A percentile compares a stretch with the other conserved stretches of the same genome.
Evolutionary conservation across 345 rosid genomes (phyloP).

Genomic region (Syzygium oleosum): DNA sequence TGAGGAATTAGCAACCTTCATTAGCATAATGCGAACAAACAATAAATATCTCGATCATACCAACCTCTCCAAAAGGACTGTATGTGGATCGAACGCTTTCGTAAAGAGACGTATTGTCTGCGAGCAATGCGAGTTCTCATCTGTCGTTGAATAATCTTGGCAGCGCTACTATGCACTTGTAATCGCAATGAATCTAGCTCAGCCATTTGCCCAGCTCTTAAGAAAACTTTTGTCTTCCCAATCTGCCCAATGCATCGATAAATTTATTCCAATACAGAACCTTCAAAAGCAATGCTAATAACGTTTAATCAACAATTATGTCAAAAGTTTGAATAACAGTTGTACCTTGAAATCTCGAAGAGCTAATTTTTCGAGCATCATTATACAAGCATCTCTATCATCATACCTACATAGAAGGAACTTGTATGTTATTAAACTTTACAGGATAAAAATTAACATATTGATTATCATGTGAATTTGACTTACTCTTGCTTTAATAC

Average conservation of each 20-base stretch:
- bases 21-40: not conserved
- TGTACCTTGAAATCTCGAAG: not conserved
- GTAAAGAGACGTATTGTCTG: constrained; percentile 30
- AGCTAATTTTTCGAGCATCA: constrained; percentile 48
- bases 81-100: constrained; percentile 45
- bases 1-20: not conserved
- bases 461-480: not conserved
- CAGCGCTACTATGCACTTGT: constrained; percentile 43
- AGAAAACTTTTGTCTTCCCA: constrained; percentile 66
- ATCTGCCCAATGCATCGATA: constrained; percentile 37
- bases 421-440: not conserved
- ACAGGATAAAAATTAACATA: not conserved
- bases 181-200: constrained; percentile 70
- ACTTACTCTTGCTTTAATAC: constrained; percentile 45
- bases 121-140: constrained; percentile 30
- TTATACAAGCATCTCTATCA: constrained; percentile 66
- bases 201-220: constrained; percentile 77
- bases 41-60: not conserved
- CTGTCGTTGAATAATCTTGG: constrained; percentile 53
- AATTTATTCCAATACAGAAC: not conserved
- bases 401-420: constrained; percentile 43
- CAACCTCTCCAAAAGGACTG: constrained; percentile 86
- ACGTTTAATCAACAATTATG: not conserved
- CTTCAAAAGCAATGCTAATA: not conserved
- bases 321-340: not conserved